Evolutionary conservation across 148 eudicot species (phyloP).

Genomic region (Amaranthus hypochondriacus): DNA sequence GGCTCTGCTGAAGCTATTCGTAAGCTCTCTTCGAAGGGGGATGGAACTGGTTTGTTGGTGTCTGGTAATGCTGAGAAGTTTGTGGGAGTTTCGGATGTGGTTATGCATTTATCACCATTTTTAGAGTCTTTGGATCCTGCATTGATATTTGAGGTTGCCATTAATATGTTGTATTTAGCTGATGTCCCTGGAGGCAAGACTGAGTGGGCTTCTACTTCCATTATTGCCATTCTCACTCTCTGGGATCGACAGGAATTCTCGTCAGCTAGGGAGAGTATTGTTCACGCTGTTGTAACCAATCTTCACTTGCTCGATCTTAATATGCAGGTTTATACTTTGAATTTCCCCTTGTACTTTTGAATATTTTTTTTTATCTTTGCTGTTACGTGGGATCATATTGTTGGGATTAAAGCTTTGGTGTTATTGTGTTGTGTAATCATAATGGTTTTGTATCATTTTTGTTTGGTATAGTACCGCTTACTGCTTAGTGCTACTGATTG

Average conservation of each 20-base stretch:
- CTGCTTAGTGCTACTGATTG: background rate
- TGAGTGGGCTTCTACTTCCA: slow-evolving; percentile 92
- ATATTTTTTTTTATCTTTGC: background rate
- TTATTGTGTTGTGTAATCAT: background rate
- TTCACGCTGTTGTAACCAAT: slow-evolving; percentile 91
- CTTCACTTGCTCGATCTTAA: slow-evolving; percentile 93
- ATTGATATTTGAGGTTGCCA: slow-evolving; percentile 87
- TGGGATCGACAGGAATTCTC: slow-evolving; percentile 99
- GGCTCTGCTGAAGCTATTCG: slow-evolving; percentile 71
- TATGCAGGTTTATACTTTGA: slow-evolving; percentile 63
- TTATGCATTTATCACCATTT: slow-evolving; percentile 86
- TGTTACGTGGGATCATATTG: background rate
- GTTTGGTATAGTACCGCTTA: background rate
- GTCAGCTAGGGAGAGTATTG: slow-evolving; percentile 92
- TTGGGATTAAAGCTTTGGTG: background rate
- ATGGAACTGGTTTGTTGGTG: slow-evolving; percentile 19
- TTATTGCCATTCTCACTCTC: slow-evolving; percentile 86
- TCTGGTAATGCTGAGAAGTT: slow-evolving; percentile 75
- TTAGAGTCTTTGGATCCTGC: slow-evolving; percentile 85
- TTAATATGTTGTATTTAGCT: slow-evolving; percentile 89
- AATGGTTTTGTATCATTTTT: background rate
- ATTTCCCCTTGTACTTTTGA: background rate
- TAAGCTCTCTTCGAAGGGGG: slow-evolving; percentile 52
- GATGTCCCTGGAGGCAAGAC: slow-evolving; percentile 99
- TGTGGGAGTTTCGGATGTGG: slow-evolving; percentile 93